Percentiles rank a stretch among this genome's conserved stretches.
phyloP scores from a whole-genome alignment of 2,329 filamentous ascomycete species.

The Apiospora pterosperma region DNA sequence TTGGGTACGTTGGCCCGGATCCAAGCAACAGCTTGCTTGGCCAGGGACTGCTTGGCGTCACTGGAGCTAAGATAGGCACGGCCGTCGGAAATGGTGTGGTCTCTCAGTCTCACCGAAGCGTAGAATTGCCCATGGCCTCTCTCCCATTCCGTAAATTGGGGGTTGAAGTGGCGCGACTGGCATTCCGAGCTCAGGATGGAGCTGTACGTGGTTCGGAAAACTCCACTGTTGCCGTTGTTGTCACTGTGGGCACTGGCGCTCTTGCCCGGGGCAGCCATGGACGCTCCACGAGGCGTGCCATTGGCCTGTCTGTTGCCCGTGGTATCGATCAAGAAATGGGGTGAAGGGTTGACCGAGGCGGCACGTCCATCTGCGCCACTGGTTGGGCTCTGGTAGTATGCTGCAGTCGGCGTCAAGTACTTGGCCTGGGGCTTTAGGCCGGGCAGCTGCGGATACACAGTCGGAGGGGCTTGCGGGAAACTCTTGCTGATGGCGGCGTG shows the following conservation, averaged over 20 bases:
- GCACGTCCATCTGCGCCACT: not conserved
- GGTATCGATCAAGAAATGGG: not conserved
- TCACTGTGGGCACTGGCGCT: not conserved
- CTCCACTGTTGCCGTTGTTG: not conserved
- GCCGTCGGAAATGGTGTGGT: constrained; percentile 10
- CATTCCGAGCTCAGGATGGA: constrained; percentile 17
- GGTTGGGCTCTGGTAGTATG: not conserved
- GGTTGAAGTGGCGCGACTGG: constrained; percentile 25
- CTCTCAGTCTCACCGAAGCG: constrained; percentile 19
- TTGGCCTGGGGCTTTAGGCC: not conserved
- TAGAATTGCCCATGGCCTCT: constrained; percentile 8
- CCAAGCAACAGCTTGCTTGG: constrained; percentile 8
- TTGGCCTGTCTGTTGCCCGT: not conserved
- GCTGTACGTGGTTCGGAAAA: not conserved
- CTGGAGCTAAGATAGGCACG: constrained; percentile 6
- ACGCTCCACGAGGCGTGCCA: not conserved
- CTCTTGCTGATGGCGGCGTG: not conserved
- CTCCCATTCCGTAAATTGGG: constrained; percentile 17
- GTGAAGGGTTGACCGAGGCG: not conserved
- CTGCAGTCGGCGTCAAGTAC: not conserved
- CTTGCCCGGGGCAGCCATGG: not conserved
- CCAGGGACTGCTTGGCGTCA: constrained; percentile 20
- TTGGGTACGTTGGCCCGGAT: constrained; percentile 5
- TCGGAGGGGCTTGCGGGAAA: not conserved
- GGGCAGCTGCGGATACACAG: not conserved